Base-by-base conservation (phyloP, 2,329 filamentous ascomycete genomes). In the Paraphoma sp. region DNA sequence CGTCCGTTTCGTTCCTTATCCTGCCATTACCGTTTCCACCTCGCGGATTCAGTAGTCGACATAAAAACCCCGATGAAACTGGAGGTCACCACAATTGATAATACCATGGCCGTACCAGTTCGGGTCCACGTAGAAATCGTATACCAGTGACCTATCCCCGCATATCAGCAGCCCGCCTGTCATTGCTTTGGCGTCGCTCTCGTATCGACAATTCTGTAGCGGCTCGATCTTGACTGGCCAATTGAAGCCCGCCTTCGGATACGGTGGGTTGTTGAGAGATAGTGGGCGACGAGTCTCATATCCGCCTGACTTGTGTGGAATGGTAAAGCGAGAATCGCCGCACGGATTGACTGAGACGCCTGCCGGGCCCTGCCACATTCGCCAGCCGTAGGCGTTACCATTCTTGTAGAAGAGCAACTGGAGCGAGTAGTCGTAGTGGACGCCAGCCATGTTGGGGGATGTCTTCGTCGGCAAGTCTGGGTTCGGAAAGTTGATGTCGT, bases 301-400 rank as follows among this genome's bases (percentile, higher is more conserved):
- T 2, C 23, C 23, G 23, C 23, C 23, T 23, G 23, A 23, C 23
- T 5, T 23, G 3, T 2, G 3, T 23, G 23, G 23, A 23, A 23
- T 23, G 23, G 23, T 36, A 16, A 54, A 54, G 30, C 42, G 31
- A 6, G 12, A 38, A 23, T 54, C 47, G 11, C 36, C 8, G 28
- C 53, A 54, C 11, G 47, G 47, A 28, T 51, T 41, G 14, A 54
- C 53, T 23, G 42, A 10, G 9, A 51, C 17, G 28, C 43, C 47
- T 23, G 28, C 30, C 45, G 53, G 53, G 42, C 53, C 53, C 17
- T 46, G 47, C 10, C 48, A 54, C 31, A 51, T 45, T 14, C 17
- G 23, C 53, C 53, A 54, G 2, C 42, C 41, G 23, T 51, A 54
- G 12, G 17, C 18, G 9, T 33, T 31, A 12, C 14, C 12, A 1